Evolutionary conservation across 768 basidiomycete species (phyloP).

Genomic region (Holtermannia corniformis): DNA sequence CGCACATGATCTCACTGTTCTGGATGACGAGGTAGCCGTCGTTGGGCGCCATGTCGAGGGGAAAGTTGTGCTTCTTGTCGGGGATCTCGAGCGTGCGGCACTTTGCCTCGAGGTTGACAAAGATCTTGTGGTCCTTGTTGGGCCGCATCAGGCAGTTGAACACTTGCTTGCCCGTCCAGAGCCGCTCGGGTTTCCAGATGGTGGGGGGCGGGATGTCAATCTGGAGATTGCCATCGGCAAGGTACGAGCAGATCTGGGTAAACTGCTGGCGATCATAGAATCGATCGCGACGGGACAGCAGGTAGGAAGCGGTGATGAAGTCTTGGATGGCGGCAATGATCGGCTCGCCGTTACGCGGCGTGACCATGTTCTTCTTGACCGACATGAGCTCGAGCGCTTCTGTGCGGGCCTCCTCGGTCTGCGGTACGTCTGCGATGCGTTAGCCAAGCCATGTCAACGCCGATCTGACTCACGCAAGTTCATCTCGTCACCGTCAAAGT

Average conservation of each 20-base stretch:
- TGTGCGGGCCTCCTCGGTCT: slow-evolving; percentile 95
- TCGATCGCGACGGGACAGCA: slow-evolving; percentile 81
- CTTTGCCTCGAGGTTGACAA: slow-evolving; percentile 92
- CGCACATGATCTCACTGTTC: slow-evolving; percentile 98
- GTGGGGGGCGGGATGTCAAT: slow-evolving; percentile 94
- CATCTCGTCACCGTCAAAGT: slow-evolving; percentile 99
- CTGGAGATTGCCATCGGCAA: slow-evolving; percentile 79
- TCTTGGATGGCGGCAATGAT: slow-evolving; percentile 99
- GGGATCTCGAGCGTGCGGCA: slow-evolving; percentile 60
- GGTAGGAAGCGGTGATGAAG: slow-evolving; percentile 96
- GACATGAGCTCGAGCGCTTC: slow-evolving; percentile 97
- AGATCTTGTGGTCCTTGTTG: slow-evolving; percentile 66
- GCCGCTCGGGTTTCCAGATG: slow-evolving; percentile 78
- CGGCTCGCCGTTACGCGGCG: slow-evolving; percentile 95
- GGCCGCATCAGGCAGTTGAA: slow-evolving; percentile 96
- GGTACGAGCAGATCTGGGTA: slow-evolving; percentile 90
- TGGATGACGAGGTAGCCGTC: slow-evolving; percentile 96
- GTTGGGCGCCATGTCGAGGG: slow-evolving; percentile 78
- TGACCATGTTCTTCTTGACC: slow-evolving; percentile 92
- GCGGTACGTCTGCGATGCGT: slow-evolving; percentile 77
- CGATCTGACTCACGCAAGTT: slow-evolving; percentile 66
- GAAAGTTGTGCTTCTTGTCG: slow-evolving; percentile 45
- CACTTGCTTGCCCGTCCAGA: slow-evolving; percentile 99
- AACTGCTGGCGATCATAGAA: slow-evolving; percentile 93
- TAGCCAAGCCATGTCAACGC: not conserved